phyloP scores from a whole-genome alignment of 2,329 filamentous ascomycete genomes.

The Fusarium mexicanum region DNA sequence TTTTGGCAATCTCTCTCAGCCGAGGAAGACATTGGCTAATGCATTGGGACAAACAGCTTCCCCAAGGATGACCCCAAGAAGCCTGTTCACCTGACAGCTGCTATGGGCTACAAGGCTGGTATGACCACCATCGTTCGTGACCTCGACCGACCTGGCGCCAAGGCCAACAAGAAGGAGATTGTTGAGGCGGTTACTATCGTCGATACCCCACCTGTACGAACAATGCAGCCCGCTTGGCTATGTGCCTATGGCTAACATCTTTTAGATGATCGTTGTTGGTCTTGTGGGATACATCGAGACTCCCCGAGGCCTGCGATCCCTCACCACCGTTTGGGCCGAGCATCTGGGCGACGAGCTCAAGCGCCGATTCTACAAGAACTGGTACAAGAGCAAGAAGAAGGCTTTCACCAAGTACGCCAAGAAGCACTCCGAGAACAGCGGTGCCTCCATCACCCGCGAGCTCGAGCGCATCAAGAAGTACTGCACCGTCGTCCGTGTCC shows the following conservation, averaged over 20 bases:
- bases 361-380: conserved; percentile 99
- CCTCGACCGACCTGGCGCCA: conserved; percentile 97
- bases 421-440: conserved; percentile 96
- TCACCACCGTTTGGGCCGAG: conserved; percentile 99
- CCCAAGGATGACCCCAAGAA: conserved; percentile 99
- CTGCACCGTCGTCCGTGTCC: conserved; percentile 98
- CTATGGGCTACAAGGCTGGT: conserved; percentile 99
- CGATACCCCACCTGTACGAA: conserved; percentile 94
- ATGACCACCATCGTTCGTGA: conserved; percentile 99
- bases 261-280: conserved; percentile 99
- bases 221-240: conserved; percentile 83
- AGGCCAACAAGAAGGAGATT: conserved; percentile 99
- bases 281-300: conserved; percentile 99
- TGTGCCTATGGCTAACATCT: conserved; percentile 78
- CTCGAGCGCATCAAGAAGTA: conserved; percentile 99
- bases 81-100: conserved; percentile 96
- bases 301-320: conserved; percentile 97
- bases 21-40: conserved; percentile 39
- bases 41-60: conserved; percentile 71
- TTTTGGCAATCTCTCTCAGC: neutral
- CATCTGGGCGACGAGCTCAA: conserved; percentile 98
- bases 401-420: conserved; percentile 99
- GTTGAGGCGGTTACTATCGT: conserved; percentile 89
- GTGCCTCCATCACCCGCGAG: conserved; percentile 91
- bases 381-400: conserved; percentile 99